A percentile compares a stretch with the other conserved stretches of the same genome.
These are phyloP conservation scores for Flaveria bidentis DNA, from an alignment of 129 eudicot species.

Conservation along the genomic window DNA sequence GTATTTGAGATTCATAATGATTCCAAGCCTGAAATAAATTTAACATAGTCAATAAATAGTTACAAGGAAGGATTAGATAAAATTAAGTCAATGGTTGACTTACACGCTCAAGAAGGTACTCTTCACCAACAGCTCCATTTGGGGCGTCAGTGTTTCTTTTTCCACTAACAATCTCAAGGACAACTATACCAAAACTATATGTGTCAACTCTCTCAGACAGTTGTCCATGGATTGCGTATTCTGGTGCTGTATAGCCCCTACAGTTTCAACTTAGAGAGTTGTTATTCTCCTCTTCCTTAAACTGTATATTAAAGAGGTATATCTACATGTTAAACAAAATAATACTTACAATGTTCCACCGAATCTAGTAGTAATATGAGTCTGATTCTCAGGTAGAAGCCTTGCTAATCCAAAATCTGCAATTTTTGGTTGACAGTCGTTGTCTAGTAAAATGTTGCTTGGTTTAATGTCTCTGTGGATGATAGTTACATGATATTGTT, in stretches of 20 bases:
- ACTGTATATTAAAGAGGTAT: no score
- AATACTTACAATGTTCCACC: constrained; percentile 72
- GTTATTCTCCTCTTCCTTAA: no score
- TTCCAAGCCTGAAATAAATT: neutral
- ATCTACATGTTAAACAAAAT: constrained; percentile 15
- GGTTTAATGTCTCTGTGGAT: constrained; percentile 79
- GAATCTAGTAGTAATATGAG: constrained; percentile 66
- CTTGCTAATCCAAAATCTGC: constrained; percentile 82
- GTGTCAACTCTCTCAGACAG: constrained; percentile 32
- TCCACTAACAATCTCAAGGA: constrained; percentile 33
- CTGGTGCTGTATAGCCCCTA: constrained; percentile 32
- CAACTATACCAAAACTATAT: constrained; percentile 35
- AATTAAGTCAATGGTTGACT: no score
- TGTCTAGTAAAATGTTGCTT: constrained; percentile 67
- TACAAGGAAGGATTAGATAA: no score
- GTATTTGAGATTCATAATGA: neutral
- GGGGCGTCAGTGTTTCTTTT: constrained; percentile 17
- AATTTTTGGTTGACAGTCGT: constrained; percentile 62
- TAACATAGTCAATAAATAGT: no score
- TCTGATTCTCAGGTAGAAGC: constrained; percentile 58
- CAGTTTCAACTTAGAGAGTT: constrained; percentile 21
- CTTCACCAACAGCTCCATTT: neutral
- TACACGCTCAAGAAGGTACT: no score
- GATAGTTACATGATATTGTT: constrained; percentile 67
- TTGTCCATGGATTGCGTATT: constrained; percentile 34